phyloP scores from a whole-genome alignment of 345 rosid species.

The Fremontodendron californicum region DNA sequence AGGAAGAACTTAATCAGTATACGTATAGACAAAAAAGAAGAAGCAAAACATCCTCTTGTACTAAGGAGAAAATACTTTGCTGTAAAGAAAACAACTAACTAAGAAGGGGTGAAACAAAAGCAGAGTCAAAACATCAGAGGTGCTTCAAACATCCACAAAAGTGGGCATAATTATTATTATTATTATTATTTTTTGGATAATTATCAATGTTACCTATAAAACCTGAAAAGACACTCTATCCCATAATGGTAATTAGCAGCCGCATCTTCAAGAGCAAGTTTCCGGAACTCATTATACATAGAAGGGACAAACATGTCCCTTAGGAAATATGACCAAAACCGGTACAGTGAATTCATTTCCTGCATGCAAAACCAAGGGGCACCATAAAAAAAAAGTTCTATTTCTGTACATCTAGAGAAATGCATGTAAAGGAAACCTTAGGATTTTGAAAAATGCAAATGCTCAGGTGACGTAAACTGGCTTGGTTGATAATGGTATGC shows the following conservation, averaged over 20 bases:
- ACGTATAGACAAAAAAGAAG: not conserved
- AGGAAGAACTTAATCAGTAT: not conserved
- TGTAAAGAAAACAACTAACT: constrained; percentile 5
- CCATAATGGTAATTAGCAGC: constrained; percentile 82
- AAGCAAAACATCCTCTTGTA: not conserved
- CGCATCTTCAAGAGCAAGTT: constrained; percentile 83
- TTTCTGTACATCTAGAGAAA: not conserved
- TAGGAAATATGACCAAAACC: constrained; percentile 96
- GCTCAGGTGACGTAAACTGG: not conserved
- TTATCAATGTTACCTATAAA: constrained; percentile 63
- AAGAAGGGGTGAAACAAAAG: not conserved
- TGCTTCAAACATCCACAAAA: not conserved
- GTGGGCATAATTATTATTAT: not conserved
- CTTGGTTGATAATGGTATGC: not conserved
- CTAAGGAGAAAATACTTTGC: not conserved
- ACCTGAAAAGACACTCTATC: constrained; percentile 92
- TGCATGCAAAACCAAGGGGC: constrained; percentile 31
- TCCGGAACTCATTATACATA: constrained; percentile 85
- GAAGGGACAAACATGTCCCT: constrained; percentile 69
- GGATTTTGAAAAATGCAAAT: not conserved
- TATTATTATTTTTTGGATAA: not conserved
- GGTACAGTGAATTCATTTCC: constrained; percentile 95
- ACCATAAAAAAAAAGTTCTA: not conserved
- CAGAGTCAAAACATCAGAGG: not conserved
- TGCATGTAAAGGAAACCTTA: not conserved